Conservation (phyloP, 257 asterid species). For the Fraxinus pennsylvanica region DNA sequence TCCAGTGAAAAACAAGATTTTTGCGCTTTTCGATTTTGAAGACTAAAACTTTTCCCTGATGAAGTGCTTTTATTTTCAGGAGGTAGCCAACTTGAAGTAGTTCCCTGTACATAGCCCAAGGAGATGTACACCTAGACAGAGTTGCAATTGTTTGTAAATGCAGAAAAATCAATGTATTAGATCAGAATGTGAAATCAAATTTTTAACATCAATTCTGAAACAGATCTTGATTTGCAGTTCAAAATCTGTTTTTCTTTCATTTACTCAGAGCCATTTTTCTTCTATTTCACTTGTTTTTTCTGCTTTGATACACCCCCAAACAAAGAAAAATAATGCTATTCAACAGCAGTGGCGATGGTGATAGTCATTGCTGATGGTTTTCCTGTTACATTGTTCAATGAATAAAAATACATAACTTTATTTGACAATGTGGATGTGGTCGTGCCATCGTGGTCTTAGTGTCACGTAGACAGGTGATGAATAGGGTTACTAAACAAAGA, state of each 20-base stretch:
- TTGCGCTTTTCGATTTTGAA: conserved; percentile 14
- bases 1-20: conserved; percentile 22
- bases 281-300: not conserved
- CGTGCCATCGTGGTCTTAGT: no score
- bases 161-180: conserved; percentile 9
- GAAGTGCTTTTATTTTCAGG: conserved; percentile 22
- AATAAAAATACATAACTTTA: no score
- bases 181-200: conserved; percentile 11
- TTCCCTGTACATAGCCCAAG: conserved; percentile 32
- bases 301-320: not conserved
- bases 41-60: conserved; percentile 1
- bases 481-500: no score
- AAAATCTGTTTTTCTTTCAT: not conserved
- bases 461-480: no score
- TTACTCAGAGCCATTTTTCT: not conserved
- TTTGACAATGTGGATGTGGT: no score
- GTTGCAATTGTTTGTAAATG: conserved; percentile 13
- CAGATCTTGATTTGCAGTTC: not conserved
- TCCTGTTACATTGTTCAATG: no score
- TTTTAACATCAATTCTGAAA: conserved; percentile 1
- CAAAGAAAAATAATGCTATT: no score
- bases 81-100: conserved; percentile 32
- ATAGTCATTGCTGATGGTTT: no score
- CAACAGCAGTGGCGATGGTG: no score
- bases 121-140: conserved; percentile 30